A percentile compares a stretch with the other conserved stretches of the same genome.
These are phyloP conservation scores for Juglanconis oblonga DNA, from an alignment of 2,329 filamentous ascomycete genomes.

Conservation along the genomic window DNA sequence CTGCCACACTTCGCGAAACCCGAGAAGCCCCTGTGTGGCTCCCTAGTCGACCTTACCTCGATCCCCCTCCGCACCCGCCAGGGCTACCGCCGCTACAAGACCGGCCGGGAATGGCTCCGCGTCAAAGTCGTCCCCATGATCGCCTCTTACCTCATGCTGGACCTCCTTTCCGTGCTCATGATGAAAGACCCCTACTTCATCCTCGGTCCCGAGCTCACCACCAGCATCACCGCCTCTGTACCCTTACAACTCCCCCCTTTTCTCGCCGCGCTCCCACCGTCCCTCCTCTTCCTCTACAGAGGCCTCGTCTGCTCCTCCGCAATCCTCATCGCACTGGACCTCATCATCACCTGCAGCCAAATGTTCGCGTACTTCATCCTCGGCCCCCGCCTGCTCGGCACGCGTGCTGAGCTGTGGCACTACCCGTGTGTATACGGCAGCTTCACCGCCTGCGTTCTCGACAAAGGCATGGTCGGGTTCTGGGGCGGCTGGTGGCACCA, in stretches of 20 bases:
- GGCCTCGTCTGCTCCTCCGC: slow-evolving; percentile 52
- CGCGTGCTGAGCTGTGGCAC: slow-evolving; percentile 49
- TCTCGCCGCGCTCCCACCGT: slow-evolving; percentile 38
- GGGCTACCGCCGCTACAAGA: slow-evolving; percentile 44
- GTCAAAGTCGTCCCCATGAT: slow-evolving; percentile 44
- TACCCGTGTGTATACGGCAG: slow-evolving; percentile 56
- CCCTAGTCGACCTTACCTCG: slow-evolving; percentile 37
- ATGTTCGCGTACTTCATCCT: slow-evolving; percentile 51
- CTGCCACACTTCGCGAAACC: slow-evolving; percentile 45
- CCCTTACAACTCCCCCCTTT: slow-evolving; percentile 44
- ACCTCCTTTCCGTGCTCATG: slow-evolving; percentile 66
- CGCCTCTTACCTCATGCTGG: slow-evolving; percentile 63
- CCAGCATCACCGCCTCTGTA: slow-evolving; percentile 34
- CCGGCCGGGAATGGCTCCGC: slow-evolving; percentile 42
- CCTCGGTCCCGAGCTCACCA: slow-evolving; percentile 39
- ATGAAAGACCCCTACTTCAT: slow-evolving; percentile 78
- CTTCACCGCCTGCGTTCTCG: slow-evolving; percentile 48
- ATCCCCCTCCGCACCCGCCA: slow-evolving; percentile 40
- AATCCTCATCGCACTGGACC: slow-evolving; percentile 58
- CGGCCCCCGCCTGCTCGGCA: slow-evolving; percentile 48
- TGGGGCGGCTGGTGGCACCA: slow-evolving; percentile 94
- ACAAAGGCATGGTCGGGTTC: slow-evolving; percentile 72
- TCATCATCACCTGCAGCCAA: slow-evolving; percentile 59
- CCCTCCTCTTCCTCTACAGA: slow-evolving; percentile 53
- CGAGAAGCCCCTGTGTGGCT: slow-evolving; percentile 34